Conservation (phyloP, 331 rosid genomes). For the Erythrophleum ivorense region DNA sequence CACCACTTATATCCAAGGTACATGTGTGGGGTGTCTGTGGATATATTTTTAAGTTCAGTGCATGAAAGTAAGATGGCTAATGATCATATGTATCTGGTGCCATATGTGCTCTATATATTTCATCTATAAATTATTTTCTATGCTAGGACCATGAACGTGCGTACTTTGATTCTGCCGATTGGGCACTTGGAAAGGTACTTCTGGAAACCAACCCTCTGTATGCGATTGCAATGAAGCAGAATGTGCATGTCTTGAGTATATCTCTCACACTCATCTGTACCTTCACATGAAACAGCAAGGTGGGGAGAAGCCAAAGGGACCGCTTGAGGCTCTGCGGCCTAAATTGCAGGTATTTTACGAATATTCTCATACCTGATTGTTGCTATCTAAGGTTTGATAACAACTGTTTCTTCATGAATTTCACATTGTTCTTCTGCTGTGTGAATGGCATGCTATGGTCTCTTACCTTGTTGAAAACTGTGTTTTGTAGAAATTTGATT, state of each 20-base stretch:
- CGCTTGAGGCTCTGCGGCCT: constrained; percentile 95
- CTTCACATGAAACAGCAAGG: constrained; percentile 76
- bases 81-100: constrained; percentile 6
- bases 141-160: constrained; percentile 98
- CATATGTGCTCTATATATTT: constrained; percentile 14
- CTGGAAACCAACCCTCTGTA: constrained; percentile 20
- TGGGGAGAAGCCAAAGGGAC: constrained; percentile 93
- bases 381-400: not conserved
- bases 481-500: not conserved
- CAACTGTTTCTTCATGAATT: not conserved
- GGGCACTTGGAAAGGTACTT: constrained; percentile 98
- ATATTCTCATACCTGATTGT: not conserved
- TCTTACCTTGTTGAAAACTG: not conserved
- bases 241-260: constrained; percentile 13
- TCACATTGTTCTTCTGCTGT: not conserved
- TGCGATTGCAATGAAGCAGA: constrained; percentile 13
- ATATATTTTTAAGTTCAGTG: not conserved
- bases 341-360: constrained; percentile 73
- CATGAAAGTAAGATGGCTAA: constrained; percentile 8
- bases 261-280: constrained; percentile 39
- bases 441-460: not conserved
- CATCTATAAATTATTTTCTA: constrained; percentile 32
- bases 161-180: constrained; percentile 96
- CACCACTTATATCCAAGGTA: constrained; percentile 96
- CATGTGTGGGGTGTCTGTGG: constrained; percentile 13